Percentiles rank a stretch among this genome's conserved stretches.
Conservation (phyloP, 1,284 basidiomycete genomes). For the Meripilus lineatus region DNA sequence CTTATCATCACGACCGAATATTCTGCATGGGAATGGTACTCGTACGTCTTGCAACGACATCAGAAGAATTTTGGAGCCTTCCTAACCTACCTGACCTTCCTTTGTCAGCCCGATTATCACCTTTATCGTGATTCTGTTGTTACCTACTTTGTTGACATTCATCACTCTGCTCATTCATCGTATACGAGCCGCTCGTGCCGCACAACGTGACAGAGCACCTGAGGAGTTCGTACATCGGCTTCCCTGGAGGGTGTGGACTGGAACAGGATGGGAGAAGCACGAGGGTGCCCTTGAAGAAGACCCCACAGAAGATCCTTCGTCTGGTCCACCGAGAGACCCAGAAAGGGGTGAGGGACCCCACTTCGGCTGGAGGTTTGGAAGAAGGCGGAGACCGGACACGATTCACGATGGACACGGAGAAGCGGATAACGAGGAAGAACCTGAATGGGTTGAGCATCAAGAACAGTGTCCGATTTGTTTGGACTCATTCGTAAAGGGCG, state of each 20-base stretch:
- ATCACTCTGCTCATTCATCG: slow-evolving; percentile 79
- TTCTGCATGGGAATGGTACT: slow-evolving; percentile 83
- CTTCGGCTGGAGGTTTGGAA: slow-evolving; percentile 13
- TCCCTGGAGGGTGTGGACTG: slow-evolving; percentile 79
- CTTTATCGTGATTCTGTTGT: slow-evolving; percentile 73
- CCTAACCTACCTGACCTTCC: slow-evolving; percentile 10
- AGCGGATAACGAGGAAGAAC: slow-evolving; percentile 29
- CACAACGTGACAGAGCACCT: slow-evolving; percentile 76
- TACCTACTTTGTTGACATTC: slow-evolving; percentile 78
- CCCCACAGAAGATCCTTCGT: slow-evolving; percentile 28
- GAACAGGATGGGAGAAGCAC: slow-evolving; percentile 72
- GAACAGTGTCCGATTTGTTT: slow-evolving; percentile 89
- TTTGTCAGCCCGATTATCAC: slow-evolving; percentile 66
- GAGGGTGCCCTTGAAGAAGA: slow-evolving; percentile 20
- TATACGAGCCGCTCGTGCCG: slow-evolving; percentile 68
- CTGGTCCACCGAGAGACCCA: slow-evolving; percentile 26
- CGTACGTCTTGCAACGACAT: slow-evolving; percentile 46
- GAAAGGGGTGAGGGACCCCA: slow-evolving; percentile 17
- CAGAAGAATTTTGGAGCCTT: slow-evolving; percentile 1
- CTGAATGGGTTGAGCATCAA: slow-evolving; percentile 72
- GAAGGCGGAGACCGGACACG: neutral
- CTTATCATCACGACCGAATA: slow-evolving; percentile 74
- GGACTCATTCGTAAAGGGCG: slow-evolving; percentile 78
- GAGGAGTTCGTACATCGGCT: slow-evolving; percentile 70
- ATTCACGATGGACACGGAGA: no score